Base-by-base conservation (phyloP, 768 basidiomycete genomes). In the Psilocybe tampanensis region DNA sequence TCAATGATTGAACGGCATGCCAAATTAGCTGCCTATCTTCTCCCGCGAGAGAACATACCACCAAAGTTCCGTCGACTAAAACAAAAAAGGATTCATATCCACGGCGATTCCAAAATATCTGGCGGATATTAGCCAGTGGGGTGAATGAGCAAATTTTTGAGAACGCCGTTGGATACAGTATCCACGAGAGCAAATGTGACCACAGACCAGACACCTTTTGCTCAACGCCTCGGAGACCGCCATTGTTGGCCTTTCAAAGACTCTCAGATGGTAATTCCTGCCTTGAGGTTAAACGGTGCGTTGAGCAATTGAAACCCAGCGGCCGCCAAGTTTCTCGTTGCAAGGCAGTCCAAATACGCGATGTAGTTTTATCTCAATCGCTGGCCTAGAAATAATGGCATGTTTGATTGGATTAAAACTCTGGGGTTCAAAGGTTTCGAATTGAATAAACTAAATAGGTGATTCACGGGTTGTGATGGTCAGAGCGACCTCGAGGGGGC, bases 171-270 rank as follows among this genome's bases (percentile, higher is more conserved):
- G 34, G 11, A 18, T 2, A 7, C 5, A 17, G 15, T 39, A 18
- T 23, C 13, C 29, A 29, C 29, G 29, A 39, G 45, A 47, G 36
- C n/a, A n/a, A 39, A 39, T 33, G 24, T 50, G 33, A 24, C 44
- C 41, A n/a, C 22, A 8, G 17, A 29, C 19, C 41, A 18, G 23
- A 23, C 8, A 19, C 50, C 22, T 12, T 36, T 24, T 18, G 52
- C 41, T 12, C 48, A 54, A 51, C 43, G 29, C 45, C 53, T 59
- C 58, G 52, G 48, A 59, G 52, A 32, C 53, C 53, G 42, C 49
- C 34, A 23, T 13, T 19, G n/a, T 36, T 39, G 19, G 29, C 34
- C 19, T 45, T 57, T n/a, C 43, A 57, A 21, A 41, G 29, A 34
- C 44, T n/a, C 12, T 52, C 24, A 41, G 29, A 44, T 45, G 23